Percentiles rank a stretch among this genome's conserved stretches.
Evolutionary conservation across 2,329 filamentous ascomycete species (phyloP).

Genomic region (Cercospora nicotianae): DNA sequence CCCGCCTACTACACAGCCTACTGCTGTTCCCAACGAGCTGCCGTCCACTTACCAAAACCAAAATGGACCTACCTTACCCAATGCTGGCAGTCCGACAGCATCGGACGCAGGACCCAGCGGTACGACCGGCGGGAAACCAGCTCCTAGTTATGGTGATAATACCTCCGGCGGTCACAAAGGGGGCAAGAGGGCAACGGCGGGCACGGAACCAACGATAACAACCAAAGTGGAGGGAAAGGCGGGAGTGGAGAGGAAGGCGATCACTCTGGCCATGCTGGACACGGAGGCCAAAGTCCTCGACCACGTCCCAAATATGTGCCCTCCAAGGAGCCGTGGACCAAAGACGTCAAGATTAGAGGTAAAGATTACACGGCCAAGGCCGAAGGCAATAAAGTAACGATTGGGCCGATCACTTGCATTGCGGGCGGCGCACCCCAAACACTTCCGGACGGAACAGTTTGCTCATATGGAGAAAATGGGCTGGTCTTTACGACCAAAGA

Average conservation of each 20-base stretch:
- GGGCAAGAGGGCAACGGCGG: background rate
- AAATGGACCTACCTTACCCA: conserved; percentile 5
- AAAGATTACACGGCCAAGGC: conserved; percentile 22
- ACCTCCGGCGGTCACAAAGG: background rate
- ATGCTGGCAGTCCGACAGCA: background rate
- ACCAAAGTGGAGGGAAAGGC: background rate
- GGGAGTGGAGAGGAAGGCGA: background rate
- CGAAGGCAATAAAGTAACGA: conserved; percentile 14
- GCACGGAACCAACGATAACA: background rate
- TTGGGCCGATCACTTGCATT: conserved; percentile 24
- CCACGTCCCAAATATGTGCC: conserved; percentile 16
- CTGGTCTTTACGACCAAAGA: conserved; percentile 19
- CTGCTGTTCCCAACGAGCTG: conserved; percentile 20
- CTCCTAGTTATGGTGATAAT: background rate
- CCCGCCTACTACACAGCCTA: conserved; percentile 22
- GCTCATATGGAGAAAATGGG: conserved; percentile 22
- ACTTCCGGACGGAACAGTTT: conserved; percentile 21
- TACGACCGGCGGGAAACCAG: background rate
- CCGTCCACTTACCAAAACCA: background rate
- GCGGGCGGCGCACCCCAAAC: conserved; percentile 22
- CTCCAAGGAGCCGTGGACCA: conserved; percentile 20
- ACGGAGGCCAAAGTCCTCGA: background rate
- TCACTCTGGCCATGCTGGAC: background rate
- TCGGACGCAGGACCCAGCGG: background rate
- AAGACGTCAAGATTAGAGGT: conserved; percentile 20